Conservation (phyloP, 805 yeast genomes). For the Ogataea salicorniae region DNA sequence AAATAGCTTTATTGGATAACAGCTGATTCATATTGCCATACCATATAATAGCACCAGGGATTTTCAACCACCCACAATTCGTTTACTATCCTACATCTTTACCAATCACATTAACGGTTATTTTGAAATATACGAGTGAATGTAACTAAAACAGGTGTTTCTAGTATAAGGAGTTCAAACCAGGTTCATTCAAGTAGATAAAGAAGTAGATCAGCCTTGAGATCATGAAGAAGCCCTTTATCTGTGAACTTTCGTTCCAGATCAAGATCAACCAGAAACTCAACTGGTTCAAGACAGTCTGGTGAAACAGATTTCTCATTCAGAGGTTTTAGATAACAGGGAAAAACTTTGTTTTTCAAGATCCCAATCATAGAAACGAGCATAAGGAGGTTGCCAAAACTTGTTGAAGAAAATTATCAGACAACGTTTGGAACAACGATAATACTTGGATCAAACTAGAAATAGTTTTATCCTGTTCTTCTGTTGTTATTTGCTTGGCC, state of each 20-base stretch:
- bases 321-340: constrained; percentile 8
- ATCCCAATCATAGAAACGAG: constrained; percentile 6
- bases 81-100: too few relatives aligned
- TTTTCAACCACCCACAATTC: too few relatives aligned
- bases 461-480: constrained; percentile 29
- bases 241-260: constrained; percentile 8
- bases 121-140: neutral
- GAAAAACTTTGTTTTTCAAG: constrained; percentile 11
- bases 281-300: constrained; percentile 1
- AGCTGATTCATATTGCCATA: too few relatives aligned
- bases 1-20: too few relatives aligned
- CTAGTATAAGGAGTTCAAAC: constrained; percentile 5
- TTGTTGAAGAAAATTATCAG: constrained; percentile 7
- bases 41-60: too few relatives aligned
- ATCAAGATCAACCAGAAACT: constrained; percentile 10
- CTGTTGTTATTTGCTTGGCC: constrained; percentile 33
- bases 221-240: constrained; percentile 2
- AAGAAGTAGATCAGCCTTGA: constrained; percentile 10
- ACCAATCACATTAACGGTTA: too few relatives aligned
- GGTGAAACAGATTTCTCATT: constrained; percentile 4
- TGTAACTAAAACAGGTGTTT: neutral
- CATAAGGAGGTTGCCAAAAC: constrained; percentile 10
- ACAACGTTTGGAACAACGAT: constrained; percentile 15
- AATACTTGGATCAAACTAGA: constrained; percentile 20
- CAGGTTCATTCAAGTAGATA: constrained; percentile 10